Evolutionary conservation across 345 rosid species (phyloP), one percentile per base, ranked within the genome.

Genomic region (Atalantia buxifolia): DNA sequence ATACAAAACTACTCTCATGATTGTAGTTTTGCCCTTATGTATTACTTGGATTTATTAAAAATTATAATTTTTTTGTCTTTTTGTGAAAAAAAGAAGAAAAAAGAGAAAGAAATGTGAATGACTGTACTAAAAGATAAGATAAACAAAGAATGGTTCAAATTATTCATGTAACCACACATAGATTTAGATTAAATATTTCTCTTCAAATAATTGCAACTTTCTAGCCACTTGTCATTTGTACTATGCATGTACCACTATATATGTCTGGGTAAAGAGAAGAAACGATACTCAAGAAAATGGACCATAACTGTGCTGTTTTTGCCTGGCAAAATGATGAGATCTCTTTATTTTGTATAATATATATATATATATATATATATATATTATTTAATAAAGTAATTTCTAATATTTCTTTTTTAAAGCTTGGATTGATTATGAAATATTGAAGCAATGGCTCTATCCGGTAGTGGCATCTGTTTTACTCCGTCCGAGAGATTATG

Each of bases 121-220:
- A 33, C 9, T 65, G 22, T 1, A 1, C n/a, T 10, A 19, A 21
- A 21, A 65, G 42, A 65, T 18, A 65, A 19, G 42, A 65, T 33
- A 31, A 18, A 65, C 22, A 65, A 31, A 33, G n/a, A 33, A 65
- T 16, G 35, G 21, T 65, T 33, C 8, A 33, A 65, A 65, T 31
- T 2, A 18, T 19, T 10, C 42, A 64, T 22, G 0, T 16, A 61
- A 64, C 18, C 1, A 6, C 1, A 31, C 24, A 65, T 64, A 18
- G 33, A 0, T 14, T 63, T 69, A 6, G 21, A 9, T 25, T 38
- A 14, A 30, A 27, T 16, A 48, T 27, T 70, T 50, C 61, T 50
- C 27, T 48, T 70, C 62, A 50, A 70, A 70, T 30, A 50, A 70
- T 70, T 70, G 74, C 36, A 70, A 50, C 74, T 70, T 50, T 70